Evolutionary conservation across 768 basidiomycete species (phyloP), one percentile per base, ranked within the genome.

Genomic region (Lentinula boryana): DNA sequence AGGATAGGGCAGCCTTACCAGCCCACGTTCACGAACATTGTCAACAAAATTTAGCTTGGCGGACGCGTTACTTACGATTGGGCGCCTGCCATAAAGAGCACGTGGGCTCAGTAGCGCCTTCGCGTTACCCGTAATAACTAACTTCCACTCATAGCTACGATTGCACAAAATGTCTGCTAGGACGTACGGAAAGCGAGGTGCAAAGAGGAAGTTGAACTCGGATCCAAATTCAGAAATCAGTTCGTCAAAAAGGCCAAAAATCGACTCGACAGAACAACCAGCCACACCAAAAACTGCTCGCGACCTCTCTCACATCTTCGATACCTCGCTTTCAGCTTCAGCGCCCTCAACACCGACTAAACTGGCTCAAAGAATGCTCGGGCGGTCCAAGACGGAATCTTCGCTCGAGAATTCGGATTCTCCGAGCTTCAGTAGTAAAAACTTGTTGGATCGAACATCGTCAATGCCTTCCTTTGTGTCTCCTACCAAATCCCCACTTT

Each of bases 331-430:
- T 0, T 71, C 73, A 13, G 52, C 63, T 32, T 59, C 60, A 8
- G 62, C 73, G 16, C 65, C 70, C 4, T 58, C 69, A 1, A 72
- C 78, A 7, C 79, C 77, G 12, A 69, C 69, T 18, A 81, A 75
- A 61, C 69, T 90, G 5, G 80, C 86, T 10, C 86, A 84, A 60
- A 85, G 88, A 21, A 91, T 91, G 89, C 81, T 91, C 1, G 79
- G 80, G 8, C 80, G 88, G 1, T 85, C 87, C 12, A 82, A 77
- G 60, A 90, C 88, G 0, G 87, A 88, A 31, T 76, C 84, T 1
- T 81, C 80, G 4, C 66, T 83, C 52, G 76, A 75, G 49, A 71
- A 67, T 58, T 65, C 70, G 52, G 56, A 51, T 31, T 63, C 56
- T 56, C 69, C 63, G 53, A 70, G 44, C 52, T 46, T 21, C 27